phyloP scores from a whole-genome alignment of 371 early-diverging fungal genomes.

The Choanephora cucurbitarum region DNA sequence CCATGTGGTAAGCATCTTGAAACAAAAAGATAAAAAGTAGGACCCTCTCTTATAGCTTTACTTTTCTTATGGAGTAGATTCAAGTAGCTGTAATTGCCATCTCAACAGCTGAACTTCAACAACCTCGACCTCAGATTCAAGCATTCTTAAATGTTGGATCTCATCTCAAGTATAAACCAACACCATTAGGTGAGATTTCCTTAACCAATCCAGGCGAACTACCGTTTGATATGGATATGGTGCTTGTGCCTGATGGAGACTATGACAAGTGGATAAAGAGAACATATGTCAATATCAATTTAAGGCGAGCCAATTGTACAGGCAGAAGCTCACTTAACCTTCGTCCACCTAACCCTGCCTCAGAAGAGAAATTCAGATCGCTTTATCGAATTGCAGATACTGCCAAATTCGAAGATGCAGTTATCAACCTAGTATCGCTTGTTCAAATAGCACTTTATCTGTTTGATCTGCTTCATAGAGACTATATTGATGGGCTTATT shows the following conservation, averaged over 20 bases:
- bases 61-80: constrained; percentile 30
- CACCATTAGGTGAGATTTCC: constrained; percentile 58
- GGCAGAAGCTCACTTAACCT: constrained; percentile 66
- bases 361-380: constrained; percentile 66
- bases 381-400: constrained; percentile 61
- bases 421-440: constrained; percentile 53
- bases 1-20: constrained; percentile 49
- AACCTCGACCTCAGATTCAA: constrained; percentile 53
- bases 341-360: constrained; percentile 61
- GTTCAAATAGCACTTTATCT: constrained; percentile 60
- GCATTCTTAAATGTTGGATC: constrained; percentile 41
- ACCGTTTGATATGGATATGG: constrained; percentile 61
- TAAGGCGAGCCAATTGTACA: constrained; percentile 63
- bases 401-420: constrained; percentile 56
- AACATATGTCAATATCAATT: constrained; percentile 65
- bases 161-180: constrained; percentile 54
- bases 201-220: constrained; percentile 62
- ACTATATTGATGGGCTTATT: constrained; percentile 62
- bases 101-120: constrained; percentile 50
- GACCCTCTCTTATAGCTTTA: too few species aligned
- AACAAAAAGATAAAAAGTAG: too few species aligned
- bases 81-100: constrained; percentile 60
- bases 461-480: constrained; percentile 49
- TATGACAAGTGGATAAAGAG: constrained; percentile 57
- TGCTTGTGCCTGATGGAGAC: constrained; percentile 65